phyloP scores from a whole-genome alignment of 108 stramenopile genomes.

The Fragilaria radians region DNA sequence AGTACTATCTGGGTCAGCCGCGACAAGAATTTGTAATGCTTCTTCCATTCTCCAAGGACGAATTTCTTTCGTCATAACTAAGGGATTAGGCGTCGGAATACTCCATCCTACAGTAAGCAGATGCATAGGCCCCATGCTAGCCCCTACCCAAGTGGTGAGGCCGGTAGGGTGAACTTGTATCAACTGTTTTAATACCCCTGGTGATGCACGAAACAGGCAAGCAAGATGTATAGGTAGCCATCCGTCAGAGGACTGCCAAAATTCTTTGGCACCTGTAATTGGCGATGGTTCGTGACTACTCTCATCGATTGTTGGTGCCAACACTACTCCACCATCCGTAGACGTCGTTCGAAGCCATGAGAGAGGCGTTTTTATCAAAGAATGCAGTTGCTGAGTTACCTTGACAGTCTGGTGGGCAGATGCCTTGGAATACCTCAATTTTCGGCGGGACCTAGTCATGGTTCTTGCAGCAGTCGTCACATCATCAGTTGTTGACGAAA shows the following conservation, averaged over 20 bases:
- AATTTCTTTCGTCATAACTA: too few species aligned
- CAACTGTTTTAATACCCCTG: slow-evolving; percentile 17
- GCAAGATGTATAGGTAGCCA: slow-evolving; percentile 30
- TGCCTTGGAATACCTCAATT: background rate
- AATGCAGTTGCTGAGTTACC: background rate
- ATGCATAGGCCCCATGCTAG: slow-evolving; percentile 34
- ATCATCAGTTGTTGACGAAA: background rate
- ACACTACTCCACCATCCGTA: background rate
- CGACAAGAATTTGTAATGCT: slow-evolving; percentile 4
- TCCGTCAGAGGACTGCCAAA: background rate
- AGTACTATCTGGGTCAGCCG: slow-evolving; percentile 4
- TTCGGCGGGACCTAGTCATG: background rate
- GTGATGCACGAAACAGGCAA: slow-evolving; percentile 27
- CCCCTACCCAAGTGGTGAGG: background rate
- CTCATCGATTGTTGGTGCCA: background rate
- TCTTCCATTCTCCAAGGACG: background rate
- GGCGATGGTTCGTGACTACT: background rate
- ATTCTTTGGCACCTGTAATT: background rate
- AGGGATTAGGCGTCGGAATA: background rate
- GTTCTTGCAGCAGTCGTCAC: background rate
- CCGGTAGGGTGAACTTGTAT: slow-evolving; percentile 17
- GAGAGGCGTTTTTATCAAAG: background rate
- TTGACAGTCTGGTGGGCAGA: background rate
- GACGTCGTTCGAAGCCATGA: background rate
- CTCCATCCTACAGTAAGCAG: slow-evolving; percentile 19